phyloP scores from a whole-genome alignment of 169 alveolate species.

The Eimeria praecox region DNA sequence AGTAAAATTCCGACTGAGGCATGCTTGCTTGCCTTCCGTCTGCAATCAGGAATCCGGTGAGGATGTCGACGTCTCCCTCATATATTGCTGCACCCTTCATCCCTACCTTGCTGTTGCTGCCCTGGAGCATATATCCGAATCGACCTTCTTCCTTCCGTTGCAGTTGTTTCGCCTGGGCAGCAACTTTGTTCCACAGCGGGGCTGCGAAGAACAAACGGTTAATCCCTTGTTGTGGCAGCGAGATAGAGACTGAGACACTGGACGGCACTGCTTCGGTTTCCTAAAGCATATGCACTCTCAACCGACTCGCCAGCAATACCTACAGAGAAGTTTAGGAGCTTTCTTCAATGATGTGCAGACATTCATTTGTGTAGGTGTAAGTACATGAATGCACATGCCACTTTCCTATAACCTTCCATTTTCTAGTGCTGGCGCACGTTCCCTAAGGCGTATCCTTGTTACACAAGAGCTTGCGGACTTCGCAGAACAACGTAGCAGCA shows the following conservation, averaged over 20 bases:
- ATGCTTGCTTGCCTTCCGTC: slow-evolving; percentile 29
- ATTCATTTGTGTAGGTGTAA: not conserved
- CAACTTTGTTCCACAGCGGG: slow-evolving; percentile 34
- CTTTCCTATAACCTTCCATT: not conserved
- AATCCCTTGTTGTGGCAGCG: slow-evolving; percentile 30
- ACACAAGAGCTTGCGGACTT: not conserved
- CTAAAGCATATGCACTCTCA: not conserved
- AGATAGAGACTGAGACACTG: not conserved
- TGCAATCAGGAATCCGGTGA: slow-evolving; percentile 45
- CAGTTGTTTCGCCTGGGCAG: not conserved
- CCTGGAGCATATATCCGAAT: not conserved
- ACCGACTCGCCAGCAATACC: not conserved
- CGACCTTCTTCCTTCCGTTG: not conserved
- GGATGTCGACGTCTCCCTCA: slow-evolving; percentile 13
- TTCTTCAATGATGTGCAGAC: not conserved
- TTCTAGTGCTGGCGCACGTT: not conserved
- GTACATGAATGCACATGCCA: not conserved
- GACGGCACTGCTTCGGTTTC: slow-evolving; percentile 3
- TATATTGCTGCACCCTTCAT: not conserved
- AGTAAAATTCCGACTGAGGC: not conserved
- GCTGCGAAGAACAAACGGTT: slow-evolving; percentile 38
- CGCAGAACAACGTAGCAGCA: not conserved
- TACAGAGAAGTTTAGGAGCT: not conserved
- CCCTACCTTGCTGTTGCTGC: not conserved
- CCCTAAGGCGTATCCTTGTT: not conserved